phyloP scores from a whole-genome alignment of 495 filamentous ascomycete genomes.

The Pyronema omphalodes region DNA sequence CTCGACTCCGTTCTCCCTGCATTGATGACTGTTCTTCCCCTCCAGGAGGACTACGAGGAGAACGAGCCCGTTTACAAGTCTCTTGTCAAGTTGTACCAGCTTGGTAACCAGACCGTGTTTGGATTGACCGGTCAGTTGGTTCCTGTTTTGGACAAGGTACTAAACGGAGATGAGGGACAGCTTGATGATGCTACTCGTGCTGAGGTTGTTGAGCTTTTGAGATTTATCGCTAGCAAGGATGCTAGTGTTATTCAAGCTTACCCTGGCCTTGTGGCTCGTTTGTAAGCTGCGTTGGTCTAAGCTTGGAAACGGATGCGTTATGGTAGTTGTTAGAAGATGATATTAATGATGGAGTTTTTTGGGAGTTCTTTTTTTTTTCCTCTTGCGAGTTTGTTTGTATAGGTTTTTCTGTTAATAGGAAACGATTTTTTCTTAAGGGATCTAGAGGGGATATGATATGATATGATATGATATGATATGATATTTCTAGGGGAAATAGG shows the following conservation, averaged over 20 bases:
- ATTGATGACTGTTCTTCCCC: constrained; percentile 58
- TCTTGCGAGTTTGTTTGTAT: no score
- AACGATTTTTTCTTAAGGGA: no score
- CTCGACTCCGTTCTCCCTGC: constrained; percentile 62
- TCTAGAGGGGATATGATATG: no score
- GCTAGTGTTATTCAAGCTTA: constrained; percentile 14
- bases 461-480: no score
- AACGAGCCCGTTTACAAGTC: constrained; percentile 81
- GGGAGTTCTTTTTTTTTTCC: no score
- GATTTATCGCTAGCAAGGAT: constrained; percentile 43
- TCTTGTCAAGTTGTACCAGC: constrained; percentile 69
- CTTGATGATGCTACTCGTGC: constrained; percentile 59
- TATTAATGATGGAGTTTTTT: no score
- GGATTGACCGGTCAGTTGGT: constrained; percentile 60
- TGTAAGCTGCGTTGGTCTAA: no score
- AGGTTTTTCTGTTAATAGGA: no score
- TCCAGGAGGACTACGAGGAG: constrained; percentile 92
- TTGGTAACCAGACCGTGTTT: constrained; percentile 50
- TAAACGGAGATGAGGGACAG: constrained; percentile 54
- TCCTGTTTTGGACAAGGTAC: constrained; percentile 61
- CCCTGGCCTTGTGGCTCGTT: constrained; percentile 12
- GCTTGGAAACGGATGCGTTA: no score
- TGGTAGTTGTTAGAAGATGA: no score
- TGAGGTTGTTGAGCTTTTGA: constrained; percentile 50
- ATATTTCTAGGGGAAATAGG: no score